Percentiles rank a stretch among this genome's conserved stretches.
Conservation (phyloP, 495 filamentous ascomycete genomes). For the Hypoxylon fragiforme region DNA sequence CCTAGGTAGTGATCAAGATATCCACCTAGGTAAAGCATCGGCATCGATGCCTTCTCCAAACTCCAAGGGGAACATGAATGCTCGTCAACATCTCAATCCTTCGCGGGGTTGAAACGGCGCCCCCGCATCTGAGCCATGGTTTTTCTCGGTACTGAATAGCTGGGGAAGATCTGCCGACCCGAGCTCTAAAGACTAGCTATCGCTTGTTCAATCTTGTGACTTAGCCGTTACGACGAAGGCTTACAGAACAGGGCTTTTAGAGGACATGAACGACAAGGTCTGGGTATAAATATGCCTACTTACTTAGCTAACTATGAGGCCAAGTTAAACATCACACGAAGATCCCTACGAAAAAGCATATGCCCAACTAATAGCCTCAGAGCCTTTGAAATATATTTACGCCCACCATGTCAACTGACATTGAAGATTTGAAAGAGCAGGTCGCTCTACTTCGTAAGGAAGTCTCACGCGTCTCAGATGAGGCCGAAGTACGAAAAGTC, state of each 20-base stretch:
- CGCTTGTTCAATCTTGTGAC: conserved; percentile 19
- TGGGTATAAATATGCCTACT: conserved; percentile 5
- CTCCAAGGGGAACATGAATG: background rate
- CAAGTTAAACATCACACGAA: background rate
- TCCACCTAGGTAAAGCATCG: too few species aligned
- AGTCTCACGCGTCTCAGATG: conserved; percentile 40
- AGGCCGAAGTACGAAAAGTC: conserved; percentile 55
- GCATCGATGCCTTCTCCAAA: conserved; percentile 4
- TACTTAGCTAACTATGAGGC: conserved; percentile 4
- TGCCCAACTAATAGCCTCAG: background rate
- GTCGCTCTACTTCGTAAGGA: conserved; percentile 34
- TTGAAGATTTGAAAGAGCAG: conserved; percentile 35
- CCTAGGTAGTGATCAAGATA: too few species aligned
- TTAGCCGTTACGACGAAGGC: conserved; percentile 23
- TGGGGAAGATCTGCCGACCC: conserved; percentile 29
- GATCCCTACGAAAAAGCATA: background rate
- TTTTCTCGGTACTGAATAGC: conserved; percentile 13
- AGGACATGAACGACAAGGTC: background rate
- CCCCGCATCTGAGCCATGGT: conserved; percentile 27
- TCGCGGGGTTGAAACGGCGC: conserved; percentile 7
- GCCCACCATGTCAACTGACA: conserved; percentile 24
- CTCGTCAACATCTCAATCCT: background rate
- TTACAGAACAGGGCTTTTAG: conserved; percentile 8
- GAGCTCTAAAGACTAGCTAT: conserved; percentile 12
- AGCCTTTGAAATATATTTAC: background rate